phyloP scores from a whole-genome alignment of 257 asterid species.

The Nyctanthes arbortristis region DNA sequence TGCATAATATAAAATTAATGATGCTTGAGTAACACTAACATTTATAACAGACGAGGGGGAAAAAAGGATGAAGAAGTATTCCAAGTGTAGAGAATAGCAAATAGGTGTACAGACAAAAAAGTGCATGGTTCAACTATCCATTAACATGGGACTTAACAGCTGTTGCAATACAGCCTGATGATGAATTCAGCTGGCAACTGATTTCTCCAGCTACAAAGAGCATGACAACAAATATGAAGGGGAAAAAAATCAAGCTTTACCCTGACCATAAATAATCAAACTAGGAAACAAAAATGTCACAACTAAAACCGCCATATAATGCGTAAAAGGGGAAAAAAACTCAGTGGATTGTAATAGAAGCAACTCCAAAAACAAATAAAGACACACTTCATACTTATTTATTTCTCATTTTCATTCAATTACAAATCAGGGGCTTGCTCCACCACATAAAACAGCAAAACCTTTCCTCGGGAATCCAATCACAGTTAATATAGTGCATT shows the following conservation, averaged over 20 bases:
- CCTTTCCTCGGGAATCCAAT: neutral
- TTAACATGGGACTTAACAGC: neutral
- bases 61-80: neutral
- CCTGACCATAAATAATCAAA: neutral
- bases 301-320: neutral
- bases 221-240: neutral
- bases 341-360: too few species aligned
- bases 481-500: neutral
- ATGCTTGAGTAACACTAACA: neutral
- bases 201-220: neutral
- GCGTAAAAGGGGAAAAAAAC: too few species aligned
- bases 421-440: neutral
- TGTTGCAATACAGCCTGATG: neutral
- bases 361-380: neutral
- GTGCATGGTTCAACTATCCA: neutral
- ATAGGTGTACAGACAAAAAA: neutral
- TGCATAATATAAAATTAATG: conserved; percentile 29
- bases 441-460: neutral
- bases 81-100: too few species aligned
- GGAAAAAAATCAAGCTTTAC: neutral
- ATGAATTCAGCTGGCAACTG: neutral
- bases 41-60: neutral
- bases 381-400: too few species aligned
- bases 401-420: neutral
- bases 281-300: neutral